Percentiles rank a stretch among this genome's conserved stretches.
phyloP scores from a whole-genome alignment of 192 early-diverging fungal species.

The Oehlia diaphana region DNA sequence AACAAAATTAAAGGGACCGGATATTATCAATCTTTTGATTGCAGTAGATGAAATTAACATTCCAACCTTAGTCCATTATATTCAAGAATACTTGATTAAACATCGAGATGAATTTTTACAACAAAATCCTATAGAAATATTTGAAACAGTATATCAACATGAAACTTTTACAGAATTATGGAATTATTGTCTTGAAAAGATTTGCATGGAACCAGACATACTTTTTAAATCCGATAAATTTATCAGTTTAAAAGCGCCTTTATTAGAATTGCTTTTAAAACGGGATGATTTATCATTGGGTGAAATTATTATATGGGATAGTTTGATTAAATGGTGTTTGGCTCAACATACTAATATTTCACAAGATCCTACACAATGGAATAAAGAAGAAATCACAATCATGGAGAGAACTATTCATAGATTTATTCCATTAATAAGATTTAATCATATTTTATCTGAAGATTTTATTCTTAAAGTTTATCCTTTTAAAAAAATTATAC shows the following conservation, averaged over 20 bases:
- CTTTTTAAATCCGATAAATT: conserved; percentile 5
- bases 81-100: background rate
- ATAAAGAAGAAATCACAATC: background rate
- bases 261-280: background rate
- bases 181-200: background rate
- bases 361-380: background rate
- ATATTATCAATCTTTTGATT: background rate
- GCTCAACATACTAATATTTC: background rate
- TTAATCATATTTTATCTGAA: too few species aligned
- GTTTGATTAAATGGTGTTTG: background rate
- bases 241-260: background rate
- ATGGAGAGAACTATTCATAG: too few species aligned
- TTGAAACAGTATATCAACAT: background rate
- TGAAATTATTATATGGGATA: background rate
- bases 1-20: background rate
- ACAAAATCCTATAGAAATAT: background rate
- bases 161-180: background rate
- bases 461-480: too few species aligned
- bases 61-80: background rate
- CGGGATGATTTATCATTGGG: background rate
- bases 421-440: too few species aligned
- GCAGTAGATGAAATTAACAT: background rate
- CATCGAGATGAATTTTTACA: background rate
- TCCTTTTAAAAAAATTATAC: background rate
- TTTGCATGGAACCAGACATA: background rate